A percentile compares a stretch with the other conserved stretches of the same genome.
Conservation (phyloP, 192 early-diverging fungal species). For the Linnemannia zychae region DNA sequence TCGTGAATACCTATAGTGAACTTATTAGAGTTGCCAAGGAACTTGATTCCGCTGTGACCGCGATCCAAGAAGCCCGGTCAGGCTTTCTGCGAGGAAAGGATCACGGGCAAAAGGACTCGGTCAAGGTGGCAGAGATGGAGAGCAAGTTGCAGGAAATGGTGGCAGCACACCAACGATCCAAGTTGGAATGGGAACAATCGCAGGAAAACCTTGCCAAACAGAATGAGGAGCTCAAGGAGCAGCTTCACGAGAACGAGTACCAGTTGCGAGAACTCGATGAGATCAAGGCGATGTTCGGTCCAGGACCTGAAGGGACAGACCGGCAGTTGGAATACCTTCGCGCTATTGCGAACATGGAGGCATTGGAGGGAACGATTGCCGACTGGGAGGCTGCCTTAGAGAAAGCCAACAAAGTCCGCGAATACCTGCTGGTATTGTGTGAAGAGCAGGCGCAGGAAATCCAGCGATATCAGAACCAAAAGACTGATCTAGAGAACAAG, state of each 20-base stretch:
- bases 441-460: slow-evolving; percentile 16
- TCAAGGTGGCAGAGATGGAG: neutral
- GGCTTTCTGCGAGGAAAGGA: neutral
- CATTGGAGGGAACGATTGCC: slow-evolving; percentile 6
- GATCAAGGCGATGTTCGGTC: neutral
- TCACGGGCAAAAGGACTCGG: neutral
- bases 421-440: neutral
- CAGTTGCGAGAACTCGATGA: neutral
- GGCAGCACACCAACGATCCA: neutral
- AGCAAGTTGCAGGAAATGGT: neutral
- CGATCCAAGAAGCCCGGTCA: neutral
- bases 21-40: neutral
- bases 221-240: neutral
- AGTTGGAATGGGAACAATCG: neutral
- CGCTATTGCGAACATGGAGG: neutral
- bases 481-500: slow-evolving; percentile 9
- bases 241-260: neutral
- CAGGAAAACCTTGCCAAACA: neutral
- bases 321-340: neutral
- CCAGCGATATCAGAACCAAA: neutral
- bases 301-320: neutral
- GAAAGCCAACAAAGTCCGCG: neutral
- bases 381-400: neutral
- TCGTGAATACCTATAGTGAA: neutral
- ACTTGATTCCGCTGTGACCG: neutral